phyloP scores from a whole-genome alignment of 768 basidiomycete species.

The Pisolithus microcarpus region DNA sequence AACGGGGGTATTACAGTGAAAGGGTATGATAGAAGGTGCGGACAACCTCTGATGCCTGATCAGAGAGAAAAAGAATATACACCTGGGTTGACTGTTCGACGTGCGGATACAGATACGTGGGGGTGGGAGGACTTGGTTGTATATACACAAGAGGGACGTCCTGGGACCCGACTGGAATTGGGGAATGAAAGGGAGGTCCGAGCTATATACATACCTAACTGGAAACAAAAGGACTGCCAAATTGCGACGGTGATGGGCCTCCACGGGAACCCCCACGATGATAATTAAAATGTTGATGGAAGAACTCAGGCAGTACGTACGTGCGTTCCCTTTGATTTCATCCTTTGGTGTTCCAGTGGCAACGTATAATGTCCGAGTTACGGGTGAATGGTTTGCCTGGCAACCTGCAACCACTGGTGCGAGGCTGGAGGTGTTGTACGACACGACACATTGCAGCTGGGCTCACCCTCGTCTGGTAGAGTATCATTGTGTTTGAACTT shows the following conservation, averaged over 20 bases:
- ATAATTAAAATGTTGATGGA: not conserved
- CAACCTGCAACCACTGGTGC: not conserved
- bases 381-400: not conserved
- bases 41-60: constrained; percentile 20
- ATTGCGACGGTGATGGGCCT: not conserved
- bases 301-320: not conserved
- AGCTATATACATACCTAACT: constrained; percentile 6
- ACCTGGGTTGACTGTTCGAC: not conserved
- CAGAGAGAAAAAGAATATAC: constrained; percentile 4
- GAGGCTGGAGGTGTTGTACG: not conserved
- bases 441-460: not conserved
- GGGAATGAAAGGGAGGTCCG: constrained; percentile 2
- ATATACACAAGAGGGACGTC: constrained; percentile 4
- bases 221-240: constrained; percentile 19
- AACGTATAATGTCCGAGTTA: too few relatives aligned
- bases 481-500: not conserved
- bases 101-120: not conserved
- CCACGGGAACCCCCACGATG: not conserved
- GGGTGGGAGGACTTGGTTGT: not conserved
- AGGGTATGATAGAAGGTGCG: constrained; percentile 3
- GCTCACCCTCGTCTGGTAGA: not conserved
- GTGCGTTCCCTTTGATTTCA: not conserved
- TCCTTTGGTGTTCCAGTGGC: not conserved
- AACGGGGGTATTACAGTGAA: constrained; percentile 4
- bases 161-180: constrained; percentile 12